These are phyloP conservation scores for Pichia insulana DNA, from an alignment of 805 yeast genomes.

Conservation along the genomic window DNA sequence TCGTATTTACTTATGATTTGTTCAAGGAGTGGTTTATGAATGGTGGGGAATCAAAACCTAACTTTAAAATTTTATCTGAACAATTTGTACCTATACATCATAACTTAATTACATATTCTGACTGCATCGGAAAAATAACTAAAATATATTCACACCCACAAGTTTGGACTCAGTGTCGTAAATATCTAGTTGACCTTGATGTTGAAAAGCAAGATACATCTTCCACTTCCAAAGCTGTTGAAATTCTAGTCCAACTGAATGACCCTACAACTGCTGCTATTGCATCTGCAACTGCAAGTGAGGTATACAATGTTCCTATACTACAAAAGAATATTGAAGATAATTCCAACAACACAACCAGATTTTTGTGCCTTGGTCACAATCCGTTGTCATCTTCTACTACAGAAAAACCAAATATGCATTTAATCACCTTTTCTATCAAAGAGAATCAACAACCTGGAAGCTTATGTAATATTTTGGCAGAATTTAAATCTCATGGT, in stretches of 20 bases:
- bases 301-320: conserved; percentile 49
- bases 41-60: conserved; percentile 19
- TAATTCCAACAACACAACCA: conserved; percentile 65
- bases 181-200: conserved; percentile 39
- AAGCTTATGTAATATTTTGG: conserved; percentile 58
- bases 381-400: conserved; percentile 6
- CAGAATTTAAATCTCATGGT: conserved; percentile 42
- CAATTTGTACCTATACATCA: conserved; percentile 80
- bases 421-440: conserved; percentile 59
- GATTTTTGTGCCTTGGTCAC: conserved; percentile 65
- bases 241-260: conserved; percentile 36
- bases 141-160: conserved; percentile 89
- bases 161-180: conserved; percentile 88
- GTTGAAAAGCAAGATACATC: conserved; percentile 52
- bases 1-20: conserved; percentile 74
- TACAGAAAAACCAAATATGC: conserved; percentile 24
- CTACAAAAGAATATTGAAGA: conserved; percentile 58
- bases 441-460: conserved; percentile 61
- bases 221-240: conserved; percentile 85
- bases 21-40: conserved; percentile 55
- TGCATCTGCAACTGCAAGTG: conserved; percentile 62
- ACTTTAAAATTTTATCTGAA: conserved; percentile 57
- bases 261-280: conserved; percentile 51
- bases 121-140: conserved; percentile 36
- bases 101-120: conserved; percentile 47